A percentile compares a stretch with the other conserved stretches of the same genome.
Evolutionary conservation across 441 rosid genomes (phyloP).

Genomic region (Rhodomyrtus psidioides): DNA sequence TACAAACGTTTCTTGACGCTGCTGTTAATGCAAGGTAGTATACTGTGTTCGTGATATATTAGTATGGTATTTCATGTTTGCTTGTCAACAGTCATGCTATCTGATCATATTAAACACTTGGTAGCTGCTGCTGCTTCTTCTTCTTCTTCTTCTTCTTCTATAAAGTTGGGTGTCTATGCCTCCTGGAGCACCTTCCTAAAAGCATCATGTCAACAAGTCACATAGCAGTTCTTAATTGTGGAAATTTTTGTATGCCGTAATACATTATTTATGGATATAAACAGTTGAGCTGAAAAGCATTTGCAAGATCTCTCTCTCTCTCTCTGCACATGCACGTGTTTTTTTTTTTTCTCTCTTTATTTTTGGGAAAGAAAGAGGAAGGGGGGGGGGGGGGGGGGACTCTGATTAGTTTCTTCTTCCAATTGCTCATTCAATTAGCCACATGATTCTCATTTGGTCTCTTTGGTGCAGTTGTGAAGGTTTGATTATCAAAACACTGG

Average conservation of each 20-base stretch:
- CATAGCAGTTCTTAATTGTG: background rate
- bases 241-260: background rate
- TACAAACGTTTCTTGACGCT: constrained; percentile 80
- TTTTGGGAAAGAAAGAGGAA: too few relatives aligned
- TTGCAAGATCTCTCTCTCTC: background rate
- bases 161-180: background rate
- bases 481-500: constrained; percentile 82
- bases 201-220: background rate
- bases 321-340: background rate
- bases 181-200: background rate
- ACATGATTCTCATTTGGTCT: background rate
- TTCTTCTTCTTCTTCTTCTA: background rate
- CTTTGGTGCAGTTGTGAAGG: constrained; percentile 78
- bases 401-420: background rate
- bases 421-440: background rate
- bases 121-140: background rate
- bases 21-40: constrained; percentile 78
- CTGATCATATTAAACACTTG: background rate
- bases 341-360: background rate
- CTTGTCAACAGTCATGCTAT: background rate
- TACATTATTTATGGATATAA: background rate
- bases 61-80: background rate
- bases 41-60: constrained; percentile 10
- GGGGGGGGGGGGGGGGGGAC: background rate
- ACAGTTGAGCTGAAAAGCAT: background rate